Evolutionary conservation across 208 protist genomes (phyloP).

Genomic region (Angomonas ambiguus): DNA sequence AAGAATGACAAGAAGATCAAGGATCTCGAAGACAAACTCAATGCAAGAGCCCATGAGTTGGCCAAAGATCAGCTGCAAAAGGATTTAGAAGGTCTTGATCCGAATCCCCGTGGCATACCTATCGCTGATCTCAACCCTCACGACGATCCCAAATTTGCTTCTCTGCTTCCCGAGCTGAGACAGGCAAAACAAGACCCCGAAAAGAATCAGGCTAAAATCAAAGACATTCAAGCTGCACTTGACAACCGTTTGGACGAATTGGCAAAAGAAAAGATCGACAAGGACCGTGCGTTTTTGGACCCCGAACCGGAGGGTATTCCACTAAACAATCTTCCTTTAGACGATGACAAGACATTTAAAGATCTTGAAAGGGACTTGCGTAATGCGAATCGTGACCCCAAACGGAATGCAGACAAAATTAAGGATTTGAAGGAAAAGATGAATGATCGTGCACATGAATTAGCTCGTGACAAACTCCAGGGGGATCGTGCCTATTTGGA

Average conservation of each 20-base stretch:
- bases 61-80: constrained; percentile 47
- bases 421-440: constrained; percentile 42
- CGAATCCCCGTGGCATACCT: constrained; percentile 51
- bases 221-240: constrained; percentile 44
- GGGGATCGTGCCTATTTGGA: constrained; percentile 70
- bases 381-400: constrained; percentile 37
- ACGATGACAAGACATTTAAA: constrained; percentile 55
- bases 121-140: constrained; percentile 50
- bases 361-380: constrained; percentile 66
- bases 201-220: constrained; percentile 40
- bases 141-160: constrained; percentile 51
- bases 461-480: constrained; percentile 52
- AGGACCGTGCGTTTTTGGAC: constrained; percentile 61
- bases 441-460: constrained; percentile 57
- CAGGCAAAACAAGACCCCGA: constrained; percentile 51
- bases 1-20: constrained; percentile 48
- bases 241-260: constrained; percentile 46
- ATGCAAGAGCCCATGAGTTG: constrained; percentile 53
- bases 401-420: constrained; percentile 45
- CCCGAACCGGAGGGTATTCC: constrained; percentile 59
- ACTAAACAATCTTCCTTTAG: constrained; percentile 52
- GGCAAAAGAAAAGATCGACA: constrained; percentile 41
- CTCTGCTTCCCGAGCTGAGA: constrained; percentile 55
- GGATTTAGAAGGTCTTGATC: constrained; percentile 52
- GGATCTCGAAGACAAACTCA: constrained; percentile 57